Evolutionary conservation across 176 grass and related monocot species (phyloP).

Genomic region (Otatea glauca): DNA sequence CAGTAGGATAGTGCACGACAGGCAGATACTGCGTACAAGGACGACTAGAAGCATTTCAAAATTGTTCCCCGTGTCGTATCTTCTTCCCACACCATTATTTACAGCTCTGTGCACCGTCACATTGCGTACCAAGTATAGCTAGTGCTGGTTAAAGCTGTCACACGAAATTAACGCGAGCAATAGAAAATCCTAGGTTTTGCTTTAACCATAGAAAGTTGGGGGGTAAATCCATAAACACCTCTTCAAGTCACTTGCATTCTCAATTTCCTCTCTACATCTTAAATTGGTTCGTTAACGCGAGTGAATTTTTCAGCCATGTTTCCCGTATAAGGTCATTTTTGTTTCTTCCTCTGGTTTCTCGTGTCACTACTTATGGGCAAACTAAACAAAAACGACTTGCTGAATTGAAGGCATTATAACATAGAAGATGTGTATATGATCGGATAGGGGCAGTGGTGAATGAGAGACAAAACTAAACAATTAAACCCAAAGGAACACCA

Average conservation of each 20-base stretch:
- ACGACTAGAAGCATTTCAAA: slow-evolving; percentile 39
- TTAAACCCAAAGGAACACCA: too few relatives aligned
- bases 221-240: not conserved
- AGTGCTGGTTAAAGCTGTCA: not conserved
- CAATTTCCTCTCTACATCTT: not conserved
- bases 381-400: too few relatives aligned
- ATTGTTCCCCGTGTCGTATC: not conserved
- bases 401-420: too few relatives aligned
- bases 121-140: not conserved
- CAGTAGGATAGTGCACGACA: slow-evolving; percentile 34
- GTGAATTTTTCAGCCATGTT: too few relatives aligned
- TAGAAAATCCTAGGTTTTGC: not conserved
- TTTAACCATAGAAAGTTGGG: not conserved
- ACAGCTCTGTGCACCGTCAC: not conserved
- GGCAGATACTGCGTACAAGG: not conserved
- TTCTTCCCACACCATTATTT: not conserved
- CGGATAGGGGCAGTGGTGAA: too few relatives aligned
- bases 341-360: too few relatives aligned
- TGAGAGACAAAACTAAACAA: too few relatives aligned
- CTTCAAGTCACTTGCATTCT: not conserved
- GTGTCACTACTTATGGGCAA: too few relatives aligned
- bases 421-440: too few relatives aligned
- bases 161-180: not conserved
- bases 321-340: too few relatives aligned
- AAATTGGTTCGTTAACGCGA: not conserved